Conservation (phyloP, 2,329 filamentous ascomycete species). For the Ophiosphaerella narmari region DNA sequence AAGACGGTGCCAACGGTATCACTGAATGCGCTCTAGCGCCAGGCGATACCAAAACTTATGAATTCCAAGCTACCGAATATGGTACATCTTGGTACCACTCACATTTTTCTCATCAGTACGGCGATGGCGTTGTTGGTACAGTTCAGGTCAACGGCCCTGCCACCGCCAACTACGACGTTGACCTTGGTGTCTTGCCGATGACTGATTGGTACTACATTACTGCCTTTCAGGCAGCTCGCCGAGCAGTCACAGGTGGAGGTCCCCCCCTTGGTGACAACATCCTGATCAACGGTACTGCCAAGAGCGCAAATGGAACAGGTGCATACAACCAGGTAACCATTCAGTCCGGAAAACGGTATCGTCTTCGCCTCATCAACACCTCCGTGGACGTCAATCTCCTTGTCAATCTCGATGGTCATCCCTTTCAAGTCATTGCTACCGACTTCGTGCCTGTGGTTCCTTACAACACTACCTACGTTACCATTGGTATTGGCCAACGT, state of each 20-base stretch:
- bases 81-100: constrained; percentile 47
- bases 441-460: constrained; percentile 39
- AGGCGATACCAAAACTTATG: constrained; percentile 44
- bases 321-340: constrained; percentile 35
- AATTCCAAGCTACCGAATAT: constrained; percentile 37
- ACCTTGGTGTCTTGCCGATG: constrained; percentile 30
- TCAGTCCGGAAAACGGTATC: constrained; percentile 55
- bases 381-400: constrained; percentile 31
- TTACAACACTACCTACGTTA: constrained; percentile 43
- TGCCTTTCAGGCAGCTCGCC: constrained; percentile 31
- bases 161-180: constrained; percentile 36
- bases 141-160: constrained; percentile 37
- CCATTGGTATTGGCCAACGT: constrained; percentile 47
- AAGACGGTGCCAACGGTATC: constrained; percentile 58
- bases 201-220: constrained; percentile 51
- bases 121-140: constrained; percentile 47
- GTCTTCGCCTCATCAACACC: constrained; percentile 63
- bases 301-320: constrained; percentile 46
- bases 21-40: constrained; percentile 56
- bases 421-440: constrained; percentile 38
- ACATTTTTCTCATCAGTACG: constrained; percentile 51
- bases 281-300: constrained; percentile 61
- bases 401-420: constrained; percentile 38
- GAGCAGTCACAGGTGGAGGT: constrained; percentile 19
- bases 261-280: constrained; percentile 51